Percentiles rank a stretch among this genome's conserved stretches.
phyloP scores from a whole-genome alignment of 495 filamentous ascomycete genomes.

The Tuber microsphaerosporum region DNA sequence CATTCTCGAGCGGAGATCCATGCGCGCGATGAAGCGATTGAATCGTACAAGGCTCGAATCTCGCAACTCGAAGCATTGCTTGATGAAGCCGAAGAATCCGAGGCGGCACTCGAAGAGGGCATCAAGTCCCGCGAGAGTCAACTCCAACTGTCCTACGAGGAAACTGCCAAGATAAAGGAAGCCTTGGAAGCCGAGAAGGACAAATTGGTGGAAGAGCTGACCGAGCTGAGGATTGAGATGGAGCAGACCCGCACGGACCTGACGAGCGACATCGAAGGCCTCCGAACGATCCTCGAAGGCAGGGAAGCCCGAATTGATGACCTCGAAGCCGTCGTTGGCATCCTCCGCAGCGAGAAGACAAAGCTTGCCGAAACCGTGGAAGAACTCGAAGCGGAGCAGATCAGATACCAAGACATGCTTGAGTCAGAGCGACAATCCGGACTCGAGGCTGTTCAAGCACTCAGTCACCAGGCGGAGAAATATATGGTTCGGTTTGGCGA shows the following conservation, averaged over 20 bases:
- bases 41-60: conserved; percentile 9
- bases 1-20: conserved; percentile 16
- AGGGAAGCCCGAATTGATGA: conserved; percentile 21
- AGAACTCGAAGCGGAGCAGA: conserved; percentile 17
- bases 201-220: conserved; percentile 10
- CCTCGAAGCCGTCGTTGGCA: conserved; percentile 13
- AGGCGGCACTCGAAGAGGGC: conserved; percentile 19
- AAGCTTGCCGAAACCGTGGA: conserved; percentile 19
- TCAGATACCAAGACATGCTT: conserved; percentile 17
- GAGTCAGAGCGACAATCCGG: conserved; percentile 27
- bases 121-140: conserved; percentile 29
- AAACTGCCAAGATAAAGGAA: conserved; percentile 13
- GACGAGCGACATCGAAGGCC: conserved; percentile 15
- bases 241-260: background rate
- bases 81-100: conserved; percentile 17
- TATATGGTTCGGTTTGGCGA: conserved; percentile 33
- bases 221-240: conserved; percentile 7
- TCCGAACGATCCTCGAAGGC: conserved; percentile 14
- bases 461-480: conserved; percentile 27
- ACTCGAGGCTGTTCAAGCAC: conserved; percentile 14
- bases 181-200: conserved; percentile 18
- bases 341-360: conserved; percentile 14
- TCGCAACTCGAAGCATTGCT: conserved; percentile 15
- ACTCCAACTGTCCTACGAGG: conserved; percentile 30
- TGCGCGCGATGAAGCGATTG: conserved; percentile 5